phyloP scores from a whole-genome alignment of 129 eudicot species.

The Artemisia argyi region DNA sequence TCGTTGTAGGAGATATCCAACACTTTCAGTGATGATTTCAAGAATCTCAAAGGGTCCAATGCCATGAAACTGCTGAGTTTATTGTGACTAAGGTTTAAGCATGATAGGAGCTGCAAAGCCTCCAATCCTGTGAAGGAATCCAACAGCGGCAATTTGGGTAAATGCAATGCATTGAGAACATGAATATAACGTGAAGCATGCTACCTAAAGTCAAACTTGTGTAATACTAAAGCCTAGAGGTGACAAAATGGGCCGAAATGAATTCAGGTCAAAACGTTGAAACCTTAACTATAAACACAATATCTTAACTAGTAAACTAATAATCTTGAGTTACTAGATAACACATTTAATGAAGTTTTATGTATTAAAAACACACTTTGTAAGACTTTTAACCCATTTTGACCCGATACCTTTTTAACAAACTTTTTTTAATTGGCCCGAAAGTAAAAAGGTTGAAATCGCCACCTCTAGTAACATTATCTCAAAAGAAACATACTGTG shows the following conservation, averaged over 20 bases:
- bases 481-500: not conserved
- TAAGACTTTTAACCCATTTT: not conserved
- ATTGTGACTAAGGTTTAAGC: constrained; percentile 80
- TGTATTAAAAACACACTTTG: not conserved
- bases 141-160: not conserved
- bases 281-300: no score
- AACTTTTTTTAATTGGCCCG: not conserved
- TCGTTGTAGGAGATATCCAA: constrained; percentile 70
- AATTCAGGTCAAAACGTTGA: no score
- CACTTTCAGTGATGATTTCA: constrained; percentile 38
- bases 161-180: constrained; percentile 1
- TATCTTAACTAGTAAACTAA: not conserved
- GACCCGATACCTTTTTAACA: not conserved
- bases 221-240: not conserved
- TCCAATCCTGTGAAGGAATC: constrained; percentile 64
- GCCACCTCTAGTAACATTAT: not conserved
- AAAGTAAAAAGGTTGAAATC: constrained; percentile 1
- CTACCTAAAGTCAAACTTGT: not conserved
- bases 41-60: constrained; percentile 65
- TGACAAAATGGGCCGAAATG: not conserved
- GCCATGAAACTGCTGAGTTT: constrained; percentile 66
- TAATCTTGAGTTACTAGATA: not conserved
- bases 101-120: constrained; percentile 78
- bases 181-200: not conserved
- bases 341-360: no score